Base-by-base conservation (phyloP, 1,139 yeast species). In the Debaryomyces nepalensis region DNA sequence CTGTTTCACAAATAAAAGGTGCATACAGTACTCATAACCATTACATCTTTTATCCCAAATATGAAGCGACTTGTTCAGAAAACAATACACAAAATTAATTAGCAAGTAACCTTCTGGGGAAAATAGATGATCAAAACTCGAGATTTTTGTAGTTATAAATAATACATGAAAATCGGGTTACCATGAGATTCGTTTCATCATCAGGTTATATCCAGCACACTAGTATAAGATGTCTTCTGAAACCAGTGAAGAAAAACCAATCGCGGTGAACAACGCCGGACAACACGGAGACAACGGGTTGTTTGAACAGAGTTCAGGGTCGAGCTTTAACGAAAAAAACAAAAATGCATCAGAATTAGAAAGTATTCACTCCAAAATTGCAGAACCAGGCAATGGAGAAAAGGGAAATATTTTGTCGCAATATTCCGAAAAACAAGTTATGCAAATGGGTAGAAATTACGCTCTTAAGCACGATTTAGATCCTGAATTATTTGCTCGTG, bases 381-480 rank as follows among this genome's bases (percentile, higher is more conserved):
- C 57, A 11, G 59, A 58, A 34, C 48, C 61, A 19, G 62, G 57
- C 26, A 42, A 50, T 5, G 65, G 63, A n/a, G 73, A 66, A 44
- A 56, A 44, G 26, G 82, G 79, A 31, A 84, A 85, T 59, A 82
- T 85, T 40, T 70, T 86, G 46, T 63, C 81, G 2, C 85, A 81
- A 51, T 81, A 85, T 49, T 63, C 84, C 16, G 82, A 80, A 48
- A 75, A 77, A 22, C 87, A 84, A 58, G 87, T 82, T 5, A 76
- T 81, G 75, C 74, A 70, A 45, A 82, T 85, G 82, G 96, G 93
- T 19, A 70, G 85, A 45, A 73, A 74, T 46, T 87, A 84, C 61
- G 91, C 91, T 19, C 57, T 64, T 30, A 77, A 77, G 50, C 69
- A 85, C 54, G 81, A 73, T 6, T 62, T 87, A 54, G 90, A 85